Evolutionary conservation across 2,329 filamentous ascomycete species (phyloP).

Genomic region (Alternaria longipes): DNA sequence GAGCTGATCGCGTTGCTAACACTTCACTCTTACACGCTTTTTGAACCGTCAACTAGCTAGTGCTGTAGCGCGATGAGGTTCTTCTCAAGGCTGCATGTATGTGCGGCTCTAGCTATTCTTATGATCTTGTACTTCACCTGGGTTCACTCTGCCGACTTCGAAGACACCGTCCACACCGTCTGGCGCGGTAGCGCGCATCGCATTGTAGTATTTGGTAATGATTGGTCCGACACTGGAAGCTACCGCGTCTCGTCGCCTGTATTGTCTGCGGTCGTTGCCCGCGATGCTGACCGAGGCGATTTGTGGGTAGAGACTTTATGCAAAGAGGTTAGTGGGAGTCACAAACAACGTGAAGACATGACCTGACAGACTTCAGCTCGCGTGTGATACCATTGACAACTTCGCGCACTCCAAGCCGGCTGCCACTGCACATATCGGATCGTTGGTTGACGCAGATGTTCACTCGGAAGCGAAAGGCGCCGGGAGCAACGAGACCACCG

Average conservation of each 20-base stretch:
- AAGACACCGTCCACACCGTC: slow-evolving; percentile 37
- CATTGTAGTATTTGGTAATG: slow-evolving; percentile 52
- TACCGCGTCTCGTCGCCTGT: slow-evolving; percentile 46
- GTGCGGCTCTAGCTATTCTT: slow-evolving; percentile 35
- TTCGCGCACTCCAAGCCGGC: slow-evolving; percentile 46
- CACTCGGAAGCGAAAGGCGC: slow-evolving; percentile 34
- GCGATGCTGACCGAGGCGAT: slow-evolving; percentile 42
- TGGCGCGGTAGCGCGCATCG: slow-evolving; percentile 42
- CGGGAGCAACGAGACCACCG: slow-evolving; percentile 28
- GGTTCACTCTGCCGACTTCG: slow-evolving; percentile 39
- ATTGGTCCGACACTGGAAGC: slow-evolving; percentile 51
- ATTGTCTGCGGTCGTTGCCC: slow-evolving; percentile 28
- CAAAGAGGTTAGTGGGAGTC: slow-evolving; percentile 45
- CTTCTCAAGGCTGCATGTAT: slow-evolving; percentile 41
- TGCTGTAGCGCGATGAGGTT: slow-evolving; percentile 38
- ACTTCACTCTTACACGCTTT: not conserved
- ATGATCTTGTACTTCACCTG: slow-evolving; percentile 45
- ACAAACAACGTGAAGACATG: not conserved
- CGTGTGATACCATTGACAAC: slow-evolving; percentile 49
- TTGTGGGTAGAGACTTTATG: slow-evolving; percentile 51
- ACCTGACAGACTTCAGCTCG: slow-evolving; percentile 44
- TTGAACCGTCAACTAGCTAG: not conserved
- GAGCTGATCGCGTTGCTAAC: slow-evolving; percentile 2
- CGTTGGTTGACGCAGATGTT: slow-evolving; percentile 45
- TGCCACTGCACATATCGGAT: slow-evolving; percentile 33